Base-by-base conservation (phyloP, 345 rosid genomes). In the Schrenkiella parvula region DNA sequence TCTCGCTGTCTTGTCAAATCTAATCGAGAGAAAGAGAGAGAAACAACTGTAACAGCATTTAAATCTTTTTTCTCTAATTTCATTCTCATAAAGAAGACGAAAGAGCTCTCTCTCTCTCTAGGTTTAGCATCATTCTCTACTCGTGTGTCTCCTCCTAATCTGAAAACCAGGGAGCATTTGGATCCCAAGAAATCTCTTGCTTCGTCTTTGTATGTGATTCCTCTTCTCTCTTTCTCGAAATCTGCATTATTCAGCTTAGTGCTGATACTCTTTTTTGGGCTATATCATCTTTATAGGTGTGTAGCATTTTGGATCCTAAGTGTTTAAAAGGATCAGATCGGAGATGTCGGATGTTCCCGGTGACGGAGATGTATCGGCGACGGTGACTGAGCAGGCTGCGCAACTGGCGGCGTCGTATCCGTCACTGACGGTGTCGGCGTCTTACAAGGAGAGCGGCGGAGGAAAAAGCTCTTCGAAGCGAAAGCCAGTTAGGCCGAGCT, bases 401-500 rank as follows among this genome's bases (percentile, higher is more conserved):
- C 43, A 38, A 38, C 52, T 38, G 5, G 59, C 57, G 35, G 34
- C 54, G 54, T 39, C 64, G 28, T 68, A 61, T 43, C 82, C 85
- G 53, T 75, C 88, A 31, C 78, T 92, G 34, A 78, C 77, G 8
- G 81, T 71, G 71, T 85, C 98, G 52, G 85, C 88, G 46, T 95
- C 96, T 34, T 87, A 84, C 66, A 93, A 84, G 80, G 97, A 91
- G 42, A 72, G 82, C 23, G 79, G 70, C 10, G 74, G 81, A 31
- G 82, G 96, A 3, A 87, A 79, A 84, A 80, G 81, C 77, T 80
- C 87, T 31, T 85, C 89, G 35, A 78, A 91, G 53, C 72, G 99
- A 74, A 79, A 97, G 44, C 80, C 68, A 28, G 80, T 89, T 37
- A 85, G 88, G 77, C 92, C 88, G 50, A 92, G 93, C 86, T 86